These are phyloP conservation scores for Malbranchea zuffiana DNA, from an alignment of 2,329 filamentous ascomycete species.

Conservation along the genomic window DNA sequence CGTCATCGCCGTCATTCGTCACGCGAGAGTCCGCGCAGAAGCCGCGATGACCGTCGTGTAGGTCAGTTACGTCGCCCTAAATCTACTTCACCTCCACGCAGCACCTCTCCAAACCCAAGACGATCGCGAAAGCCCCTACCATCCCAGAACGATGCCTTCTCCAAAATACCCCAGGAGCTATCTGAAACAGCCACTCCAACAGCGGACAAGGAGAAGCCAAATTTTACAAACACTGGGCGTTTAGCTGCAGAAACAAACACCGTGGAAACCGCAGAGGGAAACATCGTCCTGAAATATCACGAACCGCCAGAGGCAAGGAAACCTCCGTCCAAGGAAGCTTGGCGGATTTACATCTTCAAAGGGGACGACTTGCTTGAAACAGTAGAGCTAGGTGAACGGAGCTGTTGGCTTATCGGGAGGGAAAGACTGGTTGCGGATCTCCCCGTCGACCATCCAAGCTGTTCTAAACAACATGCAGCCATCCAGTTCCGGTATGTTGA, in stretches of 20 bases:
- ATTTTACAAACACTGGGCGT: constrained; percentile 67
- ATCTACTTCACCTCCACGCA: constrained; percentile 23
- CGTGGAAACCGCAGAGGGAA: constrained; percentile 48
- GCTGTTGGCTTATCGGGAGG: constrained; percentile 83
- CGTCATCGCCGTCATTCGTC: constrained; percentile 20
- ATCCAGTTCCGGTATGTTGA: constrained; percentile 83
- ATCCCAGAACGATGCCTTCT: constrained; percentile 38
- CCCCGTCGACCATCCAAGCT: constrained; percentile 75
- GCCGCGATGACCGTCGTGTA: constrained; percentile 18
- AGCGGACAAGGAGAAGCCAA: constrained; percentile 58
- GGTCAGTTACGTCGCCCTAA: constrained; percentile 11
- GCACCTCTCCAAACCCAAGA: constrained; percentile 21
- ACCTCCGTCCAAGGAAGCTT: constrained; percentile 63
- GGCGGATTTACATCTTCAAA: constrained; percentile 93
- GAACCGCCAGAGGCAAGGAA: constrained; percentile 90
- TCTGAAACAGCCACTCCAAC: constrained; percentile 22
- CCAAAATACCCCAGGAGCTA: constrained; percentile 20
- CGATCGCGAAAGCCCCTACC: constrained; percentile 34
- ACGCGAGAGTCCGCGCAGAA: constrained; percentile 19
- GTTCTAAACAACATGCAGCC: constrained; percentile 91
- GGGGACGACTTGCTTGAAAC: constrained; percentile 69
- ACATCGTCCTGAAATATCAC: constrained; percentile 82
- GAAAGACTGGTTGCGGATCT: constrained; percentile 74
- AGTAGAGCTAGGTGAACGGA: constrained; percentile 61
- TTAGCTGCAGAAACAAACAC: constrained; percentile 83